Conservation (phyloP, 257 asterid species). For the Cruciata laevipes region DNA sequence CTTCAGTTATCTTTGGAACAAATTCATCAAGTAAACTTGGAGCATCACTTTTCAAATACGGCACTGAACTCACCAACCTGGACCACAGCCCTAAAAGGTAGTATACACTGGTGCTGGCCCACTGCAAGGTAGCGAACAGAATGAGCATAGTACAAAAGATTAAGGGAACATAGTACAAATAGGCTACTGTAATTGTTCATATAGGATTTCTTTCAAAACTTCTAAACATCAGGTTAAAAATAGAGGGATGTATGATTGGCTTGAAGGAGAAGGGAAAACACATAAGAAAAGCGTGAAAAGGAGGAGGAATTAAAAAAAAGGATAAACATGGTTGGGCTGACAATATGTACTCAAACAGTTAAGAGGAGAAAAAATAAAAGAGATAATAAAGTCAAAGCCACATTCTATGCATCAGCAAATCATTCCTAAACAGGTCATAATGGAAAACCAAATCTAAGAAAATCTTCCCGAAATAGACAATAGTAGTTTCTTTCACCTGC, state of each 20-base stretch:
- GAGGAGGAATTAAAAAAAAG: background rate
- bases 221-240: background rate
- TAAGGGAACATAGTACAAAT: background rate
- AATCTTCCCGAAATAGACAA: too few relatives aligned
- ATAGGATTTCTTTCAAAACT: background rate
- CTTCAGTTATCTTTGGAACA: conserved; percentile 89
- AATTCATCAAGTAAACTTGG: conserved; percentile 97
- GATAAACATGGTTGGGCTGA: background rate
- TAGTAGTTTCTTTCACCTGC: conserved; percentile 46
- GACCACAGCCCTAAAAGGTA: conserved; percentile 98
- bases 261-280: background rate
- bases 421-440: background rate
- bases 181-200: background rate
- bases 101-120: conserved; percentile 99
- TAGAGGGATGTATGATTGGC: background rate
- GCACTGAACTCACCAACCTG: conserved; percentile 91
- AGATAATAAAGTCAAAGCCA: conserved; percentile 1
- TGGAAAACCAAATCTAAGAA: background rate
- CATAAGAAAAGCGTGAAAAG: background rate
- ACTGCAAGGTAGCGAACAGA: conserved; percentile 38
- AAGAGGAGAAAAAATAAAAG: conserved; percentile 1
- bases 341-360: background rate
- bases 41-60: conserved; percentile 89
- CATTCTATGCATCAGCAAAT: background rate
- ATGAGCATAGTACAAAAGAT: conserved; percentile 2